Evolutionary conservation across 495 filamentous ascomycete genomes (phyloP).

Genomic region (Xylaria sp.): DNA sequence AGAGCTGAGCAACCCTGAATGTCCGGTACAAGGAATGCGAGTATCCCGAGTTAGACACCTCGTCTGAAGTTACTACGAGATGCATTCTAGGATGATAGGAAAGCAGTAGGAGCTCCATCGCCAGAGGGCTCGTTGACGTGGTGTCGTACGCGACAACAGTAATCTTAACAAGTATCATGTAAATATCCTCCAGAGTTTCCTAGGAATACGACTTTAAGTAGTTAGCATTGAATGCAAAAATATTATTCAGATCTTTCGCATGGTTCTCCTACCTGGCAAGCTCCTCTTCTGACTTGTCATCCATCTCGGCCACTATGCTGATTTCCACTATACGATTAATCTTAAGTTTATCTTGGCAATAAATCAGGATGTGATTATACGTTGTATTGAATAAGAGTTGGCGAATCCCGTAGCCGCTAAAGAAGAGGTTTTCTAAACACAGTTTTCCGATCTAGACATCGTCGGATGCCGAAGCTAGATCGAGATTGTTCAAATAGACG

Average conservation of each 20-base stretch:
- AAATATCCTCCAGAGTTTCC: neutral
- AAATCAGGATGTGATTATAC: neutral
- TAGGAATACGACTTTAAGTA: neutral
- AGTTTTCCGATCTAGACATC: neutral
- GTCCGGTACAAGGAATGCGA: neutral
- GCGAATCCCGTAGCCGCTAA: neutral
- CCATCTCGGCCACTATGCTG: neutral
- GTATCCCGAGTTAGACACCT: neutral
- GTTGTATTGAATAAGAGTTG: neutral
- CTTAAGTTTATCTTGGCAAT: neutral
- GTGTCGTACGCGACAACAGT: neutral
- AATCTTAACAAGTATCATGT: neutral
- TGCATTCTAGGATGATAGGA: neutral
- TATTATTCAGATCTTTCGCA: neutral
- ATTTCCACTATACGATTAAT: neutral
- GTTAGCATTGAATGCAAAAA: neutral
- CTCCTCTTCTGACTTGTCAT: neutral
- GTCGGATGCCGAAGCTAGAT: neutral
- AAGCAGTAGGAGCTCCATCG: neutral
- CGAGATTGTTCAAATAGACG: neutral
- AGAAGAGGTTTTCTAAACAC: neutral
- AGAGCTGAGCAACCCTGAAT: neutral
- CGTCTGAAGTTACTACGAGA: neutral
- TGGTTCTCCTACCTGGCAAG: neutral
- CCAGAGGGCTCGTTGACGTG: neutral